Conservation (phyloP, 257 asterid species). For the Solanum infundibuliforme region DNA sequence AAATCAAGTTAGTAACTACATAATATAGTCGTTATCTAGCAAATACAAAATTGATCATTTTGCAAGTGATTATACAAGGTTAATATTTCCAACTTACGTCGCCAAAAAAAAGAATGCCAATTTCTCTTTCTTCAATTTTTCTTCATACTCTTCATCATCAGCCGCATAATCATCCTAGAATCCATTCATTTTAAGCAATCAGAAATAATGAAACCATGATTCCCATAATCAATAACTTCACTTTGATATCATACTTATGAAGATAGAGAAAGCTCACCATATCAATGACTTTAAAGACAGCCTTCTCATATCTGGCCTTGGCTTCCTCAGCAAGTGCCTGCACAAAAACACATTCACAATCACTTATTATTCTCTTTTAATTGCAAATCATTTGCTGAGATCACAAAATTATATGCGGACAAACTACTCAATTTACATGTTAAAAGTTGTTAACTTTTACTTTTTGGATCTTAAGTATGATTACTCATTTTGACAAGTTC, state of each 20-base stretch:
- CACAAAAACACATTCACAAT: constrained; percentile 9
- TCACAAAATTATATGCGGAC: constrained; percentile 3
- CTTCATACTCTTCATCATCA: constrained; percentile 90
- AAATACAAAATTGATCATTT: not conserved
- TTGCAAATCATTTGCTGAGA: not conserved
- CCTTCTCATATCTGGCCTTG: constrained; percentile 83
- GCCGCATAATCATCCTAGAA: constrained; percentile 94
- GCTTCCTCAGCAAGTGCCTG: constrained; percentile 96
- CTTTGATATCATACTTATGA: not conserved
- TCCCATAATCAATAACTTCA: not conserved
- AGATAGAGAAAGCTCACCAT: constrained; percentile 36
- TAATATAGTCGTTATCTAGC: not conserved
- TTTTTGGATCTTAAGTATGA: not conserved
- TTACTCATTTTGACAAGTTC: not conserved
- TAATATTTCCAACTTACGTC: constrained; percentile 46
- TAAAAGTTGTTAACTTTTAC: not conserved
- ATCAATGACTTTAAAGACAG: constrained; percentile 62
- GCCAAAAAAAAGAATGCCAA: constrained; percentile 83
- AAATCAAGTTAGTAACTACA: constrained; percentile 24
- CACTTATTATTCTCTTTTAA: not conserved
- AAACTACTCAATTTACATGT: not conserved
- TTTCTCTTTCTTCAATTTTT: constrained; percentile 75
- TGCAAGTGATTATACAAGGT: not conserved
- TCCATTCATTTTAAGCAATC: constrained; percentile 1
- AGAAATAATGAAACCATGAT: constrained; percentile 1